Base-by-base conservation (phyloP, 2,329 filamentous ascomycete genomes). In the Colletotrichum gloeosporioides region DNA sequence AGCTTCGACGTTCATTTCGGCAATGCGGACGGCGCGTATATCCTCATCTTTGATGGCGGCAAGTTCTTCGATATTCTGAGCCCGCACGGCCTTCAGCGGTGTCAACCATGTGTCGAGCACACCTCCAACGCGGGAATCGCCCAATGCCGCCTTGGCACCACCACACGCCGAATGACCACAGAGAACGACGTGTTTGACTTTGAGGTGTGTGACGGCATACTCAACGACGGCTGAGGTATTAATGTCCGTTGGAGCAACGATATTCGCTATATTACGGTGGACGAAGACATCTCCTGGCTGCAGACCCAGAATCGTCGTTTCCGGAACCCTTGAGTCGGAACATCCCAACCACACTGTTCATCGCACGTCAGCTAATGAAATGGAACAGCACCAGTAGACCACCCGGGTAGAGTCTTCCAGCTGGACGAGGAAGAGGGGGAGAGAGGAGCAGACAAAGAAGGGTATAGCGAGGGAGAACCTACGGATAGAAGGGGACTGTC, bases 261-360 rank as follows among this genome's bases (percentile, higher is more conserved):
- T 92, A 87, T 98, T 98, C 85, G 95, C 95, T 83, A 98, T 96
- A 88, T 98, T 98, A 83, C 95, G 94, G 88, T 98, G 95, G 69
- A 95, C 94, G 84, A 98, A 98, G 79, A 98, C 93, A 80, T 98
- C 95, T 75, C 95, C 95, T 4, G 95, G 95, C 81, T 95, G 90
- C 75, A 95, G 89, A 81, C 94, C 93, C 32, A 96, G 90, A 81
- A 98, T 90, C 65, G 93, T 95, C 7, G 95, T 96, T 85, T 97
- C 95, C 2, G 95, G 95, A 79, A 95, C 93, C 78, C 95, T 94
- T 53, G 93, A 95, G 87, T 98, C 95, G 80, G 95, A 94, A 87
- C 95, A 98, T 76, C 95, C 95, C 79, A 98, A 91, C 95, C 95
- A 98, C 75, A 98, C 89, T 91, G 73, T 62, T 57, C n/a, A 10